Evolutionary conservation across 2,329 filamentous ascomycete species (phyloP).

Genomic region (Chaetomium olivaceum): DNA sequence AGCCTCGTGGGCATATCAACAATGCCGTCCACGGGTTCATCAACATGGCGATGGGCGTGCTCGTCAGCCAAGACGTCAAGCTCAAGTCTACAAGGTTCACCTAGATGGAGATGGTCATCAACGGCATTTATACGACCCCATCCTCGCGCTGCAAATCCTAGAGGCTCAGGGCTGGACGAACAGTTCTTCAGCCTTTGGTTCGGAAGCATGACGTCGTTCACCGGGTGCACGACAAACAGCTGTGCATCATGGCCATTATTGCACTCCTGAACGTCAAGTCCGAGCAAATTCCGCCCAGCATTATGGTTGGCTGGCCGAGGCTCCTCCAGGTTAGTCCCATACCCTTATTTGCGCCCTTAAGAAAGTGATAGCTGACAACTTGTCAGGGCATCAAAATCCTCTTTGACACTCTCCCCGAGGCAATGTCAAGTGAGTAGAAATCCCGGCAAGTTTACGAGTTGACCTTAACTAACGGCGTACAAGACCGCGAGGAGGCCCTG

Average conservation of each 20-base stretch:
- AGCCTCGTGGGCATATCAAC: slow-evolving; percentile 88
- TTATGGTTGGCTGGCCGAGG: slow-evolving; percentile 93
- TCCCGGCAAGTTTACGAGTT: not conserved
- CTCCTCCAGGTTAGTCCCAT: slow-evolving; percentile 61
- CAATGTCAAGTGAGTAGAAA: slow-evolving; percentile 70
- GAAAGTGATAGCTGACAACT: slow-evolving; percentile 18
- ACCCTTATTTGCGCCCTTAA: slow-evolving; percentile 35
- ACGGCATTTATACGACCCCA: slow-evolving; percentile 96
- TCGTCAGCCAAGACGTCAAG: slow-evolving; percentile 74
- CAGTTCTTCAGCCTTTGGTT: slow-evolving; percentile 99
- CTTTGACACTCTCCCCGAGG: slow-evolving; percentile 86
- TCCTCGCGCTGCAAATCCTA: slow-evolving; percentile 80
- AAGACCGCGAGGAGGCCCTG: slow-evolving; percentile 86
- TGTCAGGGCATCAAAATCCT: slow-evolving; percentile 76
- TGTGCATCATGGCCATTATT: slow-evolving; percentile 92
- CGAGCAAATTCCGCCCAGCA: slow-evolving; percentile 83
- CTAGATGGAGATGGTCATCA: slow-evolving; percentile 98
- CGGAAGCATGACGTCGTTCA: slow-evolving; percentile 90
- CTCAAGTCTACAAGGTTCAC: slow-evolving; percentile 94
- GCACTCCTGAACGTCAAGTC: slow-evolving; percentile 77
- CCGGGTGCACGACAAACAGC: slow-evolving; percentile 97
- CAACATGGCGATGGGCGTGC: slow-evolving; percentile 80
- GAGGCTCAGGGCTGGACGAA: slow-evolving; percentile 94
- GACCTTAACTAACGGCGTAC: slow-evolving; percentile 32
- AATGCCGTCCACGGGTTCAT: slow-evolving; percentile 88